Conservation (phyloP, 2,329 filamentous ascomycete species). For the Dothideomycetes sp. region DNA sequence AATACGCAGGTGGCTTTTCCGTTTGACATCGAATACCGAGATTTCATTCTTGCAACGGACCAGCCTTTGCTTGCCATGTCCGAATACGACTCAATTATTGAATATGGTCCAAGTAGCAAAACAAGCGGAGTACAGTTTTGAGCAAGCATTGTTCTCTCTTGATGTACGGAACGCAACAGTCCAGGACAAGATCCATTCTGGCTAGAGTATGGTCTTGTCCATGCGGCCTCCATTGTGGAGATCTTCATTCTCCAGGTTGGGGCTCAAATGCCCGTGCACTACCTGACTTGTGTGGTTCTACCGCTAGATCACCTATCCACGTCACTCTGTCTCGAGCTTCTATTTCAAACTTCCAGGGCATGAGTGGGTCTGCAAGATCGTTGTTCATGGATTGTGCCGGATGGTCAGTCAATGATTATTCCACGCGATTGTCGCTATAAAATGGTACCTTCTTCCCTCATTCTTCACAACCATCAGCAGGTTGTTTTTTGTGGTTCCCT, state of each 20-base stretch:
- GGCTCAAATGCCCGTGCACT: not conserved
- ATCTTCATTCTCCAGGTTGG: slow-evolving; percentile 8
- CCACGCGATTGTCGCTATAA: slow-evolving; percentile 2
- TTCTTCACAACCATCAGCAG: not conserved
- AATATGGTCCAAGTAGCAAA: too few species aligned
- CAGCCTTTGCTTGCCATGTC: not conserved
- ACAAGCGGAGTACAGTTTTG: not conserved
- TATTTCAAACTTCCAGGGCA: not conserved
- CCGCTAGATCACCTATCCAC: slow-evolving; percentile 1
- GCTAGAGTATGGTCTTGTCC: too few species aligned
- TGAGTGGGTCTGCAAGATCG: slow-evolving; percentile 4
- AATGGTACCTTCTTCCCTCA: not conserved
- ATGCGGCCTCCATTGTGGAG: slow-evolving; percentile 12
- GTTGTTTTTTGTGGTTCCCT: slow-evolving; percentile 2
- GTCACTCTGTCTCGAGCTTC: slow-evolving; percentile 8
- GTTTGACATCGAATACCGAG: slow-evolving; percentile 1
- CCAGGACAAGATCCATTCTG: slow-evolving; percentile 2
- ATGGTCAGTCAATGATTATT: slow-evolving; percentile 1
- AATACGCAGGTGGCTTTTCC: too few species aligned
- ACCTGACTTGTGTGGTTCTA: too few species aligned
- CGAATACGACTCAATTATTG: not conserved
- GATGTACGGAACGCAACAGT: not conserved
- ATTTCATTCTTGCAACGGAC: not conserved
- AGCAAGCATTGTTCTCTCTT: not conserved
- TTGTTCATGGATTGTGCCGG: not conserved